Conservation (phyloP, 441 rosid species). For the Jatropha multifida region DNA sequence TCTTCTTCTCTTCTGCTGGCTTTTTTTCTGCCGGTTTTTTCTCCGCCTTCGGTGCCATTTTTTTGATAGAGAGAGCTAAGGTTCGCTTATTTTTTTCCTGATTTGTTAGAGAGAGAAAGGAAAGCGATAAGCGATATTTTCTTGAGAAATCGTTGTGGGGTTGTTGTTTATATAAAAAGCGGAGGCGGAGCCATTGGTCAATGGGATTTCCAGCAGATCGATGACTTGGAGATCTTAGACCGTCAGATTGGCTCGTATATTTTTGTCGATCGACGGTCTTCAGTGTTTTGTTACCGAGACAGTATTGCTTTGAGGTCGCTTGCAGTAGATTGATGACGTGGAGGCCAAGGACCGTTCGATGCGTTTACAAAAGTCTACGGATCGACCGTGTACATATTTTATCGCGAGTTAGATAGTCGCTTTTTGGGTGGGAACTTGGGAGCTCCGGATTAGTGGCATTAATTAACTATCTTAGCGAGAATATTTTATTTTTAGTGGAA, state of each 20-base stretch:
- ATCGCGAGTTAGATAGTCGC: too few species aligned
- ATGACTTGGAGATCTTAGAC: conserved; percentile 6
- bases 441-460: background rate
- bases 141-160: background rate
- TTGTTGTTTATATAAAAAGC: conserved; percentile 15
- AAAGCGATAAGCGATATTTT: background rate
- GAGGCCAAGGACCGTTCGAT: background rate
- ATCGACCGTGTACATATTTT: background rate
- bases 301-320: background rate
- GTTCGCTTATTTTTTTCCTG: background rate
- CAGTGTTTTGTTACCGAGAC: background rate
- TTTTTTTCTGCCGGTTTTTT: conserved; percentile 45
- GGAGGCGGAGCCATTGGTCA: conserved; percentile 9
- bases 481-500: too few species aligned
- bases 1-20: conserved; percentile 38
- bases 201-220: conserved; percentile 21
- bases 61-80: background rate
- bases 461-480: too few species aligned
- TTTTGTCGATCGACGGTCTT: background rate
- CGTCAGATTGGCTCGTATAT: conserved; percentile 4
- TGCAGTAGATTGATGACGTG: conserved; percentile 19
- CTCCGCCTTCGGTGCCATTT: conserved; percentile 42
- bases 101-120: background rate
- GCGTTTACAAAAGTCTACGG: background rate
- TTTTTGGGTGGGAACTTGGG: background rate